Base-by-base conservation (phyloP, 2,329 filamentous ascomycete species). In the Alternaria sp. region DNA sequence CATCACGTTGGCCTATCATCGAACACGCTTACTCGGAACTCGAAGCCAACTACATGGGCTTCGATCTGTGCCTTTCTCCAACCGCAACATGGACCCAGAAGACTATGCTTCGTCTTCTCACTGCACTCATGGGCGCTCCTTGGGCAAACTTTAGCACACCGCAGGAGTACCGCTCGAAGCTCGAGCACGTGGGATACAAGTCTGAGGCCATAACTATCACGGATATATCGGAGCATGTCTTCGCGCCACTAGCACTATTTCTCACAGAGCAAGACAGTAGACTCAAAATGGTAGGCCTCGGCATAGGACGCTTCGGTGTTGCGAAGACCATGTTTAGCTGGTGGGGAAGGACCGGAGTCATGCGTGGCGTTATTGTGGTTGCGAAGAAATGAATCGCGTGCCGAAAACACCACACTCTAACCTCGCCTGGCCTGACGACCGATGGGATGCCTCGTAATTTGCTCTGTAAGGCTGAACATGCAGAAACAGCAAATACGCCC, bases 151-250 rank as follows among this genome's bases (percentile, higher is more conserved):
- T 87, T 34, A 54, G 85, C 20, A 83, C 84, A 0, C 73, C 80
- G 54, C 67, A 69, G 0, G 73, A 82, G 49, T 88, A 88, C 66
- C 70, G 76, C 28, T 65, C 67, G 2, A 80, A 84, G 51, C 72
- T 89, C 7, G 71, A 80, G 1, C 73, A 78, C 18, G 82, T 80
- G 3, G 86, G 86, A 2, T 88, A 87, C 64, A 72, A 79, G 12
- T 52, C 50, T 4, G 54, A 63, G 3, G 71, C 76, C 0, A 82
- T 87, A 43, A 72, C 75, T 27, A 78, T 87, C 2, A 72, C 74
- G 16, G 86, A 88, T 66, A 77, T 88, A 18, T 85, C 85, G 2
- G 77, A 81, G 5, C 72, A 86, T 61, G 85, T 87, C 0, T 88
- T 88, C 66, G 64, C 72, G 0, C 84, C 84, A 0, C 69, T 88